These are phyloP conservation scores for Hyphodiscus hymeniophilus DNA, from an alignment of 495 filamentous ascomycete genomes.

Conservation along the genomic window DNA sequence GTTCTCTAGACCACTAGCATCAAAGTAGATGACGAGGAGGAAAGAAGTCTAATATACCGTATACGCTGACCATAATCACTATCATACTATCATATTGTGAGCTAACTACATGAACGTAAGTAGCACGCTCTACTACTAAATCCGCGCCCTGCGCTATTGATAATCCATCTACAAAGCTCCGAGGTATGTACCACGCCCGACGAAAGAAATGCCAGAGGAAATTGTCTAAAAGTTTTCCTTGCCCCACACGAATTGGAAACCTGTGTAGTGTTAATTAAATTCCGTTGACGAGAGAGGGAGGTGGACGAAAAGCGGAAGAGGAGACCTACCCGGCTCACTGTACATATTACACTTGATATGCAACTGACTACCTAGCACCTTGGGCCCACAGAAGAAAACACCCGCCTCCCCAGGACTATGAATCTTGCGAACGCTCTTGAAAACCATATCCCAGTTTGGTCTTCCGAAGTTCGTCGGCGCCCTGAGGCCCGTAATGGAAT, in stretches of 20 bases:
- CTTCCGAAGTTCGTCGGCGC: constrained; percentile 71
- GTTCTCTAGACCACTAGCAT: no score
- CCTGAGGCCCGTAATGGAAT: constrained; percentile 66
- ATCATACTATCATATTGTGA: no score
- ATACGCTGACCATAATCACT: no score
- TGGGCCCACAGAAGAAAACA: constrained; percentile 76
- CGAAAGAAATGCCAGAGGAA: no score
- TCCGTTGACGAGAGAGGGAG: not conserved
- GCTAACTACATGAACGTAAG: no score
- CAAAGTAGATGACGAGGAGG: no score
- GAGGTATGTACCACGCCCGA: no score
- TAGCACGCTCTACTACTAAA: no score
- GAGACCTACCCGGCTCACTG: constrained; percentile 53
- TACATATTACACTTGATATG: constrained; percentile 75
- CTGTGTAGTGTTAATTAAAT: constrained; percentile 18
- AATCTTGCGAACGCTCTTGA: constrained; percentile 64
- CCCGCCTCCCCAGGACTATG: constrained; percentile 64
- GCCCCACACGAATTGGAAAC: constrained; percentile 43
- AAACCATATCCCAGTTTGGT: constrained; percentile 76
- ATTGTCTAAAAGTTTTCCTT: constrained; percentile 63
- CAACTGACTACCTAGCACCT: constrained; percentile 56
- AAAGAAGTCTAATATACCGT: no score
- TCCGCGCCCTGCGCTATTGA: no score
- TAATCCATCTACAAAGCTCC: no score
- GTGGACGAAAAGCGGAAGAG: not conserved